These are phyloP conservation scores for Acanthamoeba royreba DNA, from an alignment of 208 protist genomes.

Conservation along the genomic window DNA sequence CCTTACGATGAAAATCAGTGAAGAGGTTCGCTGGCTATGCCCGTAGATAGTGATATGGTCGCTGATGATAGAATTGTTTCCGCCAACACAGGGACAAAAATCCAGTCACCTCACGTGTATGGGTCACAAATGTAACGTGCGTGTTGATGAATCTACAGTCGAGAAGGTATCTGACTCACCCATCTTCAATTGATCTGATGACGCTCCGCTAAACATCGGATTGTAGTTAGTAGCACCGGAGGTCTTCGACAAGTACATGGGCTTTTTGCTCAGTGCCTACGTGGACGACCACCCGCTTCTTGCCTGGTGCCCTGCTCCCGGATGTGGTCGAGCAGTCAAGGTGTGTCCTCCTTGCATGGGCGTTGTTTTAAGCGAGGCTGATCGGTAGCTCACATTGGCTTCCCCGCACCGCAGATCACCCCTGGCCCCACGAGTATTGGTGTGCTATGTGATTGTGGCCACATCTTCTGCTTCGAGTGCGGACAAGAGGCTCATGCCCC, in stretches of 20 bases:
- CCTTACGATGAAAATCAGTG: not conserved
- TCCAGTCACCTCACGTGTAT: not conserved
- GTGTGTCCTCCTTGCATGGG: too few relatives aligned
- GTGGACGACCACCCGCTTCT: conserved; percentile 1
- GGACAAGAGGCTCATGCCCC: not conserved
- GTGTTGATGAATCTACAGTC: not conserved
- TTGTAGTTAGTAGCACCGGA: not conserved
- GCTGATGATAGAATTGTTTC: too few relatives aligned
- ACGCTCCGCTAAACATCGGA: too few relatives aligned
- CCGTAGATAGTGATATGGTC: too few relatives aligned
- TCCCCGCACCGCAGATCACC: not conserved
- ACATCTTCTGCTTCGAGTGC: conserved; percentile 31
- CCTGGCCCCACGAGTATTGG: not conserved
- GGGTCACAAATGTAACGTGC: conserved; percentile 24
- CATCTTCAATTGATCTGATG: too few relatives aligned
- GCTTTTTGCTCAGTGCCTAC: not conserved
- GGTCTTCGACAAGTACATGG: conserved; percentile 20
- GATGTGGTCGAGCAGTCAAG: not conserved
- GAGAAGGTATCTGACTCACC: too few relatives aligned
- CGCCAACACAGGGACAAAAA: not conserved
- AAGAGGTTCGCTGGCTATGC: not conserved
- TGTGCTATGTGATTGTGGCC: not conserved
- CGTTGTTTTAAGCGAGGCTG: too few relatives aligned
- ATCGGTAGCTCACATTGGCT: too few relatives aligned
- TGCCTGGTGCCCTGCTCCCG: not conserved